phyloP scores from a whole-genome alignment of 352 stramenopile species.

The Pythium pyrilobum region DNA sequence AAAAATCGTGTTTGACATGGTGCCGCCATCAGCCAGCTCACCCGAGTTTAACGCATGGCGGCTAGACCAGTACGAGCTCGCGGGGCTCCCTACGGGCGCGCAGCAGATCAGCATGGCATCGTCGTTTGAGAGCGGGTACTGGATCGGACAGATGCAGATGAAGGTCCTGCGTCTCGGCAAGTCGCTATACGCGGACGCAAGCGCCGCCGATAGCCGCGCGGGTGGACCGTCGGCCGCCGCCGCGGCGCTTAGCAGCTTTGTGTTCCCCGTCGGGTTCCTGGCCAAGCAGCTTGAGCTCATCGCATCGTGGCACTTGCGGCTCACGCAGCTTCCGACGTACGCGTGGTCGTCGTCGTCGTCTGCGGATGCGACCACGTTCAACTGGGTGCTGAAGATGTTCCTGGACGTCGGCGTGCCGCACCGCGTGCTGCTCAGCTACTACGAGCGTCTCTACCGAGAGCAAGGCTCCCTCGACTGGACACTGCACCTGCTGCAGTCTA shows the following conservation, averaged over 20 bases:
- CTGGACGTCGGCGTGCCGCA: slow-evolving; percentile 76
- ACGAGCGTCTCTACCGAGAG: slow-evolving; percentile 76
- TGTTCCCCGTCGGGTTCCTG: slow-evolving; percentile 76
- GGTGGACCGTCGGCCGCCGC: slow-evolving; percentile 24
- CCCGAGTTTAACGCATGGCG: slow-evolving; percentile 74
- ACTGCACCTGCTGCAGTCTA: slow-evolving; percentile 70
- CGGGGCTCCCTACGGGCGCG: slow-evolving; percentile 30
- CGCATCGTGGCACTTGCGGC: slow-evolving; percentile 69
- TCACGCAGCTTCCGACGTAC: slow-evolving; percentile 44
- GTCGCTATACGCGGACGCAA: slow-evolving; percentile 56
- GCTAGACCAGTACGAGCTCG: slow-evolving; percentile 52
- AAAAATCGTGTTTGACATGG: slow-evolving; percentile 71
- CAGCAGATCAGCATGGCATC: slow-evolving; percentile 11
- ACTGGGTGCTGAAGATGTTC: slow-evolving; percentile 81
- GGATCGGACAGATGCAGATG: slow-evolving; percentile 77
- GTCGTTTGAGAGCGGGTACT: slow-evolving; percentile 74
- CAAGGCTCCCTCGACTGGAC: slow-evolving; percentile 56
- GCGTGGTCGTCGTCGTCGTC: slow-evolving; percentile 36
- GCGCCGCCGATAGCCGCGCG: slow-evolving; percentile 32
- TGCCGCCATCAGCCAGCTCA: slow-evolving; percentile 57
- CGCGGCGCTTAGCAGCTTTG: slow-evolving; percentile 36
- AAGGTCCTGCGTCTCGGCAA: slow-evolving; percentile 73
- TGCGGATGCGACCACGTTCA: slow-evolving; percentile 63
- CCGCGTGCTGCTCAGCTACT: slow-evolving; percentile 65
- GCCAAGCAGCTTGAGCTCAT: slow-evolving; percentile 71